These are phyloP conservation scores for Microstroma glucosiphilum DNA, from an alignment of 1,284 basidiomycete genomes.

Conservation along the genomic window DNA sequence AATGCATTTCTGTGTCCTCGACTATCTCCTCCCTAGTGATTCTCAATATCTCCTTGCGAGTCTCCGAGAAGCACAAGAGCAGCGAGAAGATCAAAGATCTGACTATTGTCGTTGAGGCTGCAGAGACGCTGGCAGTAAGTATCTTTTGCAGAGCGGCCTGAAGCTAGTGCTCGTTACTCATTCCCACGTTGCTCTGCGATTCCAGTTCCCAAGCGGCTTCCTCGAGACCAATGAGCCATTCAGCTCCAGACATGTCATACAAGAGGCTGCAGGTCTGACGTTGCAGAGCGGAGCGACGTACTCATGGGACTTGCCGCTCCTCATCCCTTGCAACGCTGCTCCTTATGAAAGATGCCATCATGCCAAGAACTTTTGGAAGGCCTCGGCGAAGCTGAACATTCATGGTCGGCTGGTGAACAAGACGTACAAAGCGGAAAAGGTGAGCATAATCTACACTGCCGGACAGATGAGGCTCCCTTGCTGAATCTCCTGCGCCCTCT, in stretches of 20 bases:
- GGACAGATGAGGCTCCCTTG: conserved; percentile 2
- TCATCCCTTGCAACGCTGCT: conserved; percentile 1
- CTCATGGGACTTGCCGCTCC: neutral
- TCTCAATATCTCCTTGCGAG: neutral
- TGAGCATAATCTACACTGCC: neutral
- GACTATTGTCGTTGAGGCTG: neutral
- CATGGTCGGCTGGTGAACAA: neutral
- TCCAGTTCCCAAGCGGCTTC: neutral
- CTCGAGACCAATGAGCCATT: conserved; percentile 1
- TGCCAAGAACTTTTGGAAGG: neutral
- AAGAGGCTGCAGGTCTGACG: neutral
- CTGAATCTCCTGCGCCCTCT: neutral
- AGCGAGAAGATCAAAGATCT: conserved; percentile 4
- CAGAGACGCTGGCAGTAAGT: neutral
- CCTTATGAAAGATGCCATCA: neutral
- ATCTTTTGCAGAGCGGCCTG: too few species aligned
- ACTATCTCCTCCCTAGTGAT: neutral
- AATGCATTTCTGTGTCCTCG: neutral
- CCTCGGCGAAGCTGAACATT: neutral
- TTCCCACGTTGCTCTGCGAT: neutral
- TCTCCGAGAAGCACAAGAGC: conserved; percentile 1
- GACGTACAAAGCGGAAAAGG: neutral
- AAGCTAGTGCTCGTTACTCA: too few species aligned
- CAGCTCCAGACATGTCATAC: neutral
- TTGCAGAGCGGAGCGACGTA: neutral